phyloP scores from a whole-genome alignment of 1,284 basidiomycete genomes.

The Cryptococcus sp. region DNA sequence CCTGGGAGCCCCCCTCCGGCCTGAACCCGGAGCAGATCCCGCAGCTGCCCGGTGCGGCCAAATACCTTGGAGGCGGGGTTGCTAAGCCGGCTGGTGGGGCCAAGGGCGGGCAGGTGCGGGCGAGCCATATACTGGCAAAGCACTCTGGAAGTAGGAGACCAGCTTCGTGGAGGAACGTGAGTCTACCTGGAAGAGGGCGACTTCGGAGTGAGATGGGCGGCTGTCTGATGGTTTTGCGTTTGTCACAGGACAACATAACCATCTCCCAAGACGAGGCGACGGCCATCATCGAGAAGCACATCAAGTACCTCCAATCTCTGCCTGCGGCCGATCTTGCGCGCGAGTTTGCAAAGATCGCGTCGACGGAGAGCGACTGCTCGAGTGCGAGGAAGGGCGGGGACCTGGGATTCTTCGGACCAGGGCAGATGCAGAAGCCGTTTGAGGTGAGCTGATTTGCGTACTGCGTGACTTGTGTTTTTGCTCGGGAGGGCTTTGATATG shows the following conservation, averaged over 20 bases:
- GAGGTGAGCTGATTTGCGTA: constrained; percentile 54
- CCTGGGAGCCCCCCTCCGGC: constrained; percentile 75
- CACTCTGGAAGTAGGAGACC: constrained; percentile 82
- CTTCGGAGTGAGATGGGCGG: background rate
- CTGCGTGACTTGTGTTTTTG: background rate
- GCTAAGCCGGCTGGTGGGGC: constrained; percentile 9
- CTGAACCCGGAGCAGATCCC: constrained; percentile 63
- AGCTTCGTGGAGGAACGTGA: constrained; percentile 85
- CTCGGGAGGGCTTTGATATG: background rate
- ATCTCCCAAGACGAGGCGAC: constrained; percentile 88
- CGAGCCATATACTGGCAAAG: constrained; percentile 93
- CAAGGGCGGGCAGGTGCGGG: constrained; percentile 63
- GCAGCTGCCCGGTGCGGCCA: constrained; percentile 65
- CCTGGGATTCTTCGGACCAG: constrained; percentile 77
- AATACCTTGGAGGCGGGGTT: constrained; percentile 50
- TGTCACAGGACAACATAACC: constrained; percentile 70
- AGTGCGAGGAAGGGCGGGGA: constrained; percentile 77
- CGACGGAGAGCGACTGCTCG: constrained; percentile 77
- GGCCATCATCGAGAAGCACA: constrained; percentile 63
- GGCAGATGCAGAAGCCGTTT: constrained; percentile 97
- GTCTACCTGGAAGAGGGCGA: constrained; percentile 36
- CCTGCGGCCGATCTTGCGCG: constrained; percentile 53
- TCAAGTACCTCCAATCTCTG: constrained; percentile 36
- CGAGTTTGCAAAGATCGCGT: constrained; percentile 73
- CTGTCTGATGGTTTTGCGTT: background rate